A percentile compares a stretch with the other conserved stretches of the same genome.
Conservation (phyloP, 202 grass and related monocot species). For the Eragrostis tef region DNA sequence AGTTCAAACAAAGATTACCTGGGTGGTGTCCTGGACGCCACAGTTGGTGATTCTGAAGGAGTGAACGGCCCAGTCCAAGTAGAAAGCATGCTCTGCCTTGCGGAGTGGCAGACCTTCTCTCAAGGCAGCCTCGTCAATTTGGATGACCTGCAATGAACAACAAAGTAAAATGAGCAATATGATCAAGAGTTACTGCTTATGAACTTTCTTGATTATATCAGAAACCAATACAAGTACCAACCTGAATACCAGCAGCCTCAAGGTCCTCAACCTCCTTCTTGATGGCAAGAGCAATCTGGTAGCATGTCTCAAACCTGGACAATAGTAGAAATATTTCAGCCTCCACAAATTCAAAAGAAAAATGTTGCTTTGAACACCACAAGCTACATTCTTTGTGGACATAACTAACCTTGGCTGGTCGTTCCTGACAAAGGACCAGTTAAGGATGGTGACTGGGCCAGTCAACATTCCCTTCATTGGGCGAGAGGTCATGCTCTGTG, state of each 20-base stretch:
- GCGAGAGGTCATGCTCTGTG: conserved; percentile 88
- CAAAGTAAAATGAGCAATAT: background rate
- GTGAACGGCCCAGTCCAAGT: conserved; percentile 94
- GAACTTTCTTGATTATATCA: background rate
- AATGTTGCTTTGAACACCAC: background rate
- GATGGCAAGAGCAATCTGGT: conserved; percentile 97
- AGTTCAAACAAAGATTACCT: conserved; percentile 53
- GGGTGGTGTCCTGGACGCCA: conserved; percentile 88
- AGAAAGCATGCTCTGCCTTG: conserved; percentile 90
- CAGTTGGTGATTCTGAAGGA: conserved; percentile 99
- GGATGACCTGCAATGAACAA: conserved; percentile 72
- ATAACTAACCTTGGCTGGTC: conserved; percentile 86
- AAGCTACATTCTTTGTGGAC: background rate
- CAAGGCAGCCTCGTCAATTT: conserved; percentile 97
- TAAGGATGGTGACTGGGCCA: conserved; percentile 94
- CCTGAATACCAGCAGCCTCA: conserved; percentile 91
- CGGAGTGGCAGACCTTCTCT: conserved; percentile 96
- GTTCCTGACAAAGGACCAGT: conserved; percentile 98
- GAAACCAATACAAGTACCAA: conserved; percentile 11
- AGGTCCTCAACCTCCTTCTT: conserved; percentile 99
- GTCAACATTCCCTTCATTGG: conserved; percentile 99
- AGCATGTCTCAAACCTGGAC: conserved; percentile 91
- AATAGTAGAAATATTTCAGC: conserved; percentile 9
- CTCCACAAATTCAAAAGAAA: background rate
- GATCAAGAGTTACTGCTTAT: background rate